Evolutionary conservation across 2,329 filamentous ascomycete species (phyloP).

Genomic region (Colletotrichum tanaceti): DNA sequence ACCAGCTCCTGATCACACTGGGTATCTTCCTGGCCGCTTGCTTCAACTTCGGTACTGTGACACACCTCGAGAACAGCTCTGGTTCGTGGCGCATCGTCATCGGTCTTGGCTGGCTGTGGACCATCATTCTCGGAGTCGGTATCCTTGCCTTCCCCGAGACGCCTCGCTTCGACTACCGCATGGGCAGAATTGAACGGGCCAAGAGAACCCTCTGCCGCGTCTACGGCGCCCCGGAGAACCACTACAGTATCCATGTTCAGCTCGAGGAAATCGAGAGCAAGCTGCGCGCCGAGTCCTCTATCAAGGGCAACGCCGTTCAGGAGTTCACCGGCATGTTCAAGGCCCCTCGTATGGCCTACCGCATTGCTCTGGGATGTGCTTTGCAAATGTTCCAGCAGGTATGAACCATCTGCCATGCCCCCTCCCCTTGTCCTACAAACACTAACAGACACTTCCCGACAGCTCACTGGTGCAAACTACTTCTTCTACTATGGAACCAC

Average conservation of each 20-base stretch:
- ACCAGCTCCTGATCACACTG: constrained; percentile 79
- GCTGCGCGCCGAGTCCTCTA: constrained; percentile 59
- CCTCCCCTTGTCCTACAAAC: constrained; percentile 8
- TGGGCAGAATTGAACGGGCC: constrained; percentile 59
- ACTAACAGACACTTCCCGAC: constrained; percentile 1
- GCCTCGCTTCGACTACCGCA: constrained; percentile 63
- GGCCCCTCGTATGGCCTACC: constrained; percentile 72
- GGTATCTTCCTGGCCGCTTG: constrained; percentile 72
- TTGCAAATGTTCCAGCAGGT: constrained; percentile 77
- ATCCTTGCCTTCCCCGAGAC: constrained; percentile 65
- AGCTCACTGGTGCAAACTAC: constrained; percentile 68
- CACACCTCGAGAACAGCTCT: constrained; percentile 57
- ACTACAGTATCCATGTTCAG: constrained; percentile 59
- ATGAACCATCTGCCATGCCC: constrained; percentile 45
- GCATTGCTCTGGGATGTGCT: constrained; percentile 68
- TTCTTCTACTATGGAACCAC: constrained; percentile 73
- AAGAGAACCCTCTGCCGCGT: constrained; percentile 60
- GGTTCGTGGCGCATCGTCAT: constrained; percentile 72
- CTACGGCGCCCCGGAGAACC: constrained; percentile 58
- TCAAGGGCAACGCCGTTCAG: constrained; percentile 55
- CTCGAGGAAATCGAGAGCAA: constrained; percentile 66
- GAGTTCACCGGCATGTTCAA: constrained; percentile 71
- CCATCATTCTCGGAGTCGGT: constrained; percentile 59
- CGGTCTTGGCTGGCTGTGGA: constrained; percentile 64
- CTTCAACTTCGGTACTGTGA: constrained; percentile 69